Evolutionary conservation across 345 rosid genomes (phyloP).

Genomic region (Eucalyptus caleyi): DNA sequence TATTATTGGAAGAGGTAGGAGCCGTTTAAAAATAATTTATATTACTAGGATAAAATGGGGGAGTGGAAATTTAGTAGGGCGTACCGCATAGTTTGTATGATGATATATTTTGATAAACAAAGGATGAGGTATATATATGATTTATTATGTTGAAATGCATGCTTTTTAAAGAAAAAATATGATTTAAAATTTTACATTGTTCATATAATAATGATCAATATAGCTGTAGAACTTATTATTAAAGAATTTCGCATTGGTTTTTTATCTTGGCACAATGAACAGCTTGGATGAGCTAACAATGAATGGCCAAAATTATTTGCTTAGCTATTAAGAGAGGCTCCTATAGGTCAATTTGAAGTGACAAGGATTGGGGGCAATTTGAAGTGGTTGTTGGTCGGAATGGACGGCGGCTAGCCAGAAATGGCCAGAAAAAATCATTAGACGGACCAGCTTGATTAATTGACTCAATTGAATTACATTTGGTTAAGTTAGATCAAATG

Average conservation of each 20-base stretch:
- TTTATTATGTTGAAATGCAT: too few species aligned
- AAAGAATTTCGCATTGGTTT: rapidly evolving
- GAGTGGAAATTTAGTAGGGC: too few species aligned
- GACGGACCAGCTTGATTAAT: too few species aligned
- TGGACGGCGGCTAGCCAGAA: background rate
- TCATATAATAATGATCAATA: too few species aligned
- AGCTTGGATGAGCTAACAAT: background rate
- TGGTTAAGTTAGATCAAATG: background rate
- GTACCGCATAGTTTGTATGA: too few species aligned
- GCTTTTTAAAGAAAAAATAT: too few species aligned
- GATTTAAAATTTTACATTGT: background rate
- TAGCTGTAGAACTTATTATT: too few species aligned
- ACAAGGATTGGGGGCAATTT: background rate
- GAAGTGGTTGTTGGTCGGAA: background rate
- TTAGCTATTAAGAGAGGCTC: background rate
- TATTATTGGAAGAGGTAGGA: too few species aligned
- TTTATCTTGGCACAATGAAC: background rate
- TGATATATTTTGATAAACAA: too few species aligned
- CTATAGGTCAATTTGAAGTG: background rate
- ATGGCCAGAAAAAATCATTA: background rate
- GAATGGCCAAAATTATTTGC: background rate
- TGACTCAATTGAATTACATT: background rate
- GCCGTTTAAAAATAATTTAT: too few species aligned
- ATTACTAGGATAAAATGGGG: too few species aligned
- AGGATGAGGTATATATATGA: too few species aligned